Base-by-base conservation (phyloP, 2,329 filamentous ascomycete species). In the Monilinia laxa region DNA sequence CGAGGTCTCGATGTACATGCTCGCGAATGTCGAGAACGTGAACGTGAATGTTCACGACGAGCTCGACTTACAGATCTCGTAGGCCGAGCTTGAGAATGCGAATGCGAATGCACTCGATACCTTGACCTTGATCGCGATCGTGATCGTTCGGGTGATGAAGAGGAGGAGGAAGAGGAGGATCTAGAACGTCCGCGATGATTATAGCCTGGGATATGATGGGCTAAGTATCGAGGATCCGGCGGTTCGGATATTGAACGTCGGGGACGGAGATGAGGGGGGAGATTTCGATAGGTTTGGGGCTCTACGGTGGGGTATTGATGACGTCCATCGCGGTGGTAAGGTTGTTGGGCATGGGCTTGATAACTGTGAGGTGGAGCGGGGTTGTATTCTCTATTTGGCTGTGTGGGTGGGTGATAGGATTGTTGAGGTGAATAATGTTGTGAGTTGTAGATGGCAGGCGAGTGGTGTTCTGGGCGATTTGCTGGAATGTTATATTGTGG, bases 191-290 rank as follows among this genome's bases (percentile, higher is more conserved):
- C 35, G 16, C 55, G 35, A 1, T 53, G 52, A 18, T 53, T 31
- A 35, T 55, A 64, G 12, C 42, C 52, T 14, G 60, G 68, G 31
- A 67, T 62, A 7, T 70, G 66, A n/a, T 67, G 64, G 23, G 65
- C 57, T 7, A 66, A 49, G 14, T 67, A n/a, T 11, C 40, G 28
- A 1, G 67, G 67, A 49, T 47, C 58, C 0, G 69, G 65, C 18
- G 70, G 70, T 52, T 72, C 69, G n/a, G 70, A 72, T 45, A 62
- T 62, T 1, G 70, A 71, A 47, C 70, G 69, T 51, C 59, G 23
- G n/a, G 65, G 52, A 14, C 63, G 60, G 25, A 69, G 56, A 52
- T 64, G 67, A 35, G 40, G 62, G 11, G 62, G 52, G 14, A 54
- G 52, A 16, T 64, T 55, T 42, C 25, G 40, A 49, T 47, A 56